Base-by-base conservation (phyloP, 1,284 basidiomycete genomes). In the Takashimella tepidaria region DNA sequence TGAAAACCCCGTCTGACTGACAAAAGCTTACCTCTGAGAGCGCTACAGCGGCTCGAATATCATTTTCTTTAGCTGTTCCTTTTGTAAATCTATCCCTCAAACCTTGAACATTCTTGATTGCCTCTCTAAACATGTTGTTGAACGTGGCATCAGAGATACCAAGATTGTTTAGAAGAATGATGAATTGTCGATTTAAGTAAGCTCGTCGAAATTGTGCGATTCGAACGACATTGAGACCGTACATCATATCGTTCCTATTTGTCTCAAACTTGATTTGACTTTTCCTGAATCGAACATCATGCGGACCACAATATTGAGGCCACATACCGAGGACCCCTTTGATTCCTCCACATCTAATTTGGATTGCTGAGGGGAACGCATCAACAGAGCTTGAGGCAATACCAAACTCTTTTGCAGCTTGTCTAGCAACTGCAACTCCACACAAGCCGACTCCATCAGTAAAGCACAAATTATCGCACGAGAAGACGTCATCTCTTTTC, bases 361-460 rank as follows among this genome's bases (percentile, higher is more conserved):
- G 62, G 24, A 67, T 59, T 4, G 65, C 67, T 2, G 65, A 69
- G 2, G 61, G 65, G 5, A 16, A 19, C 5, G 53, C 42, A 21
- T 58, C 55, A 49, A 51, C 41, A 11, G 51, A 53, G 10, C 10
- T 37, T 16, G 11, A 19, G 13, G 12, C 26, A 12, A 53, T 27
- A 1, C 63, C 66, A 8, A 65, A 46, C 5, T 51, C 57, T 11
- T 53, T 44, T 0, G 63, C 63, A 1, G 66, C 61, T 4, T 55
- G 49, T 6, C 41, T 51, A 0, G 62, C 55, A 40, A 67, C 52
- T 2, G 52, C 47, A 19, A 41, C 24, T 1, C 59, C 60, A 43
- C 63, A 65, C 0, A 57, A 50, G 13, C 67, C 67, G 4, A 56
- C 59, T 3, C 67, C 67, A 20, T 68, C 61, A 4, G 67, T 68